Conservation (phyloP, 1,284 basidiomycete species). For the Ustilago trichophora region DNA sequence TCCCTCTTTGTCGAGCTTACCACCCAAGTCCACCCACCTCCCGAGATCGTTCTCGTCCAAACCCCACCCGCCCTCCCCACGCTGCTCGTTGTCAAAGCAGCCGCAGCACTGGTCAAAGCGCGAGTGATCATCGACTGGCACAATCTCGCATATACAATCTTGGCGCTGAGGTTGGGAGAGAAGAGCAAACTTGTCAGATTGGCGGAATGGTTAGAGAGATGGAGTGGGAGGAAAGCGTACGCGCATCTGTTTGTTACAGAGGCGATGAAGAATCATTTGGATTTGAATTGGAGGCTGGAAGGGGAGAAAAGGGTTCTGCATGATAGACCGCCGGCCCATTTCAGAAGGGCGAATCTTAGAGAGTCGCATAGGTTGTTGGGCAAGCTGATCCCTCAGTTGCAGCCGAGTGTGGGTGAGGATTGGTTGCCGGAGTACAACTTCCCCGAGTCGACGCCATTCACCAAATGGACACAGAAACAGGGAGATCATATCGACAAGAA, state of each 20-base stretch:
- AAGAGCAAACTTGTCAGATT: slow-evolving; percentile 77
- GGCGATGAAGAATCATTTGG: slow-evolving; percentile 81
- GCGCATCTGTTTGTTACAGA: slow-evolving; percentile 93
- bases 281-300: slow-evolving; percentile 75
- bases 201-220: slow-evolving; percentile 52
- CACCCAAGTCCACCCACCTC: slow-evolving; percentile 74
- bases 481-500: too few species aligned
- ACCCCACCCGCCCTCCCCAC: slow-evolving; percentile 98
- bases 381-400: slow-evolving; percentile 22
- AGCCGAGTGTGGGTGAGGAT: slow-evolving; percentile 19
- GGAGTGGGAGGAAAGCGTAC: slow-evolving; percentile 71
- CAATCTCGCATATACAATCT: slow-evolving; percentile 92
- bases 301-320: slow-evolving; percentile 71
- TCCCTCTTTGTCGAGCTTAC: slow-evolving; percentile 57
- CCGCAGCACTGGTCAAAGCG: slow-evolving; percentile 74
- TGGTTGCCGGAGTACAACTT: slow-evolving; percentile 23
- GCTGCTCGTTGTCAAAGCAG: slow-evolving; percentile 82
- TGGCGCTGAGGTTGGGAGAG: slow-evolving; percentile 80
- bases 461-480: neutral
- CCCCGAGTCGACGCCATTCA: slow-evolving; percentile 45
- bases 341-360: slow-evolving; percentile 7
- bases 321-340: slow-evolving; percentile 45
- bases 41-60: slow-evolving; percentile 88
- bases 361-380: slow-evolving; percentile 42
- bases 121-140: slow-evolving; percentile 99